Evolutionary conservation across 2,329 filamentous ascomycete genomes (phyloP).

Genomic region (Scorias spongiosa): DNA sequence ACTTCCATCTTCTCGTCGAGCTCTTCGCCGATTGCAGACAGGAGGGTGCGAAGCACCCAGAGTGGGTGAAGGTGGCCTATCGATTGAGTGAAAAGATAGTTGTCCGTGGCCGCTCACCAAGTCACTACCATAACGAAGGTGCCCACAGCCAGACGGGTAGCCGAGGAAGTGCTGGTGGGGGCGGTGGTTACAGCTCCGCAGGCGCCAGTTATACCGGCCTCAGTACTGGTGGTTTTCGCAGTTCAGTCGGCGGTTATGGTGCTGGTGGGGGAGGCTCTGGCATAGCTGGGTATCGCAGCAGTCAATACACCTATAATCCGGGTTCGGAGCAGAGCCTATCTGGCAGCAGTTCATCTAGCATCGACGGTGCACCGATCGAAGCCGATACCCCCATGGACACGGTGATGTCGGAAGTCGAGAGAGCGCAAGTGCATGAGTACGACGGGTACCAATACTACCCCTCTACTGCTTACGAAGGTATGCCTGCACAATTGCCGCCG

Average conservation of each 20-base stretch:
- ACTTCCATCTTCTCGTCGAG: slow-evolving; percentile 81
- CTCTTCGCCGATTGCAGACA: slow-evolving; percentile 55
- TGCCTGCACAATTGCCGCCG: slow-evolving; percentile 15
- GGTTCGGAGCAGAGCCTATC: slow-evolving; percentile 19
- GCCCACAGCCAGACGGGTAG: slow-evolving; percentile 39
- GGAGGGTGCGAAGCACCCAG: slow-evolving; percentile 28
- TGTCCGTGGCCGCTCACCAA: slow-evolving; percentile 69
- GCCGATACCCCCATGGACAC: slow-evolving; percentile 20
- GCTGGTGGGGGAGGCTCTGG: slow-evolving; percentile 9
- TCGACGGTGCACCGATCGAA: slow-evolving; percentile 17
- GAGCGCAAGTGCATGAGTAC: slow-evolving; percentile 26
- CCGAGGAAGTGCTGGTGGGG: slow-evolving; percentile 51
- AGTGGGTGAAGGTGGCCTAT: slow-evolving; percentile 56
- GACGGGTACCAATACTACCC: slow-evolving; percentile 34
- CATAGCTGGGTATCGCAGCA: slow-evolving; percentile 14
- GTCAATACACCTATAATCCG: slow-evolving; percentile 12
- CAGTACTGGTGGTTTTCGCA: slow-evolving; percentile 17
- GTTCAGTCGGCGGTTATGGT: slow-evolving; percentile 9
- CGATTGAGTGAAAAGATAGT: slow-evolving; percentile 68
- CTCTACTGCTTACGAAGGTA: slow-evolving; percentile 27
- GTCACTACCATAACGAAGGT: slow-evolving; percentile 39
- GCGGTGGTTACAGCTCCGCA: slow-evolving; percentile 26
- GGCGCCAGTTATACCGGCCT: slow-evolving; percentile 14
- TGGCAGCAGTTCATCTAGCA: slow-evolving; percentile 27
- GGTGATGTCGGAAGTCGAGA: slow-evolving; percentile 26